Conservation (phyloP, 176 grass and related monocot genomes). For the Paspalum vaginatum region DNA sequence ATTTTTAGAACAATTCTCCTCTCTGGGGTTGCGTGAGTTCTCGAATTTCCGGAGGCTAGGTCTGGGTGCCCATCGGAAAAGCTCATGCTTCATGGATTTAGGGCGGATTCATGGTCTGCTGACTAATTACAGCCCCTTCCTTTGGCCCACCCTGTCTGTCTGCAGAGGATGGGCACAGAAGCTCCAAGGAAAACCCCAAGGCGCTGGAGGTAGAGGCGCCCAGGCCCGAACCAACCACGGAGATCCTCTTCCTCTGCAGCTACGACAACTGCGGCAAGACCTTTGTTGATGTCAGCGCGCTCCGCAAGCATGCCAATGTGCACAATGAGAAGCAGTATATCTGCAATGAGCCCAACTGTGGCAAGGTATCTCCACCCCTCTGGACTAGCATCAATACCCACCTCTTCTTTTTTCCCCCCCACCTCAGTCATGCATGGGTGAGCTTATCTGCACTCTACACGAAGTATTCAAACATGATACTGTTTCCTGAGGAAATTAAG, state of each 20-base stretch:
- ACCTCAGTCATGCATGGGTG: background rate
- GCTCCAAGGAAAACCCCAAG: constrained; percentile 43
- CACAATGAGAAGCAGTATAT: constrained; percentile 72
- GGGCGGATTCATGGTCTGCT: too few species aligned
- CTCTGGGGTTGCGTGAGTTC: background rate
- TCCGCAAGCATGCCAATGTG: constrained; percentile 71
- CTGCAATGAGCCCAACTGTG: constrained; percentile 74
- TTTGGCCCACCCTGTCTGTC: background rate
- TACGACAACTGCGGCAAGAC: constrained; percentile 75
- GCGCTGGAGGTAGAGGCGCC: constrained; percentile 38
- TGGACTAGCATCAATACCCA: background rate
- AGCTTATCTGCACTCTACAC: background rate
- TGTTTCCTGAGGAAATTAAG: background rate
- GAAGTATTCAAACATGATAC: background rate
- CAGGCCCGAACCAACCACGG: constrained; percentile 64
- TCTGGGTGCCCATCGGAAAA: background rate
- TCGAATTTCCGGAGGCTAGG: background rate
- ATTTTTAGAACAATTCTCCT: background rate
- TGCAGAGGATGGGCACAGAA: constrained; percentile 61
- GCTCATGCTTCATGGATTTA: background rate
- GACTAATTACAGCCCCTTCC: background rate
- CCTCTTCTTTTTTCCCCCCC: too few species aligned
- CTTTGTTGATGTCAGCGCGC: constrained; percentile 65
- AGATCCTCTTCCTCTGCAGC: constrained; percentile 89
- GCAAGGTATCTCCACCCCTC: constrained; percentile 57